Conservation (phyloP, 495 filamentous ascomycete genomes). For the Penicillium paradoxum region DNA sequence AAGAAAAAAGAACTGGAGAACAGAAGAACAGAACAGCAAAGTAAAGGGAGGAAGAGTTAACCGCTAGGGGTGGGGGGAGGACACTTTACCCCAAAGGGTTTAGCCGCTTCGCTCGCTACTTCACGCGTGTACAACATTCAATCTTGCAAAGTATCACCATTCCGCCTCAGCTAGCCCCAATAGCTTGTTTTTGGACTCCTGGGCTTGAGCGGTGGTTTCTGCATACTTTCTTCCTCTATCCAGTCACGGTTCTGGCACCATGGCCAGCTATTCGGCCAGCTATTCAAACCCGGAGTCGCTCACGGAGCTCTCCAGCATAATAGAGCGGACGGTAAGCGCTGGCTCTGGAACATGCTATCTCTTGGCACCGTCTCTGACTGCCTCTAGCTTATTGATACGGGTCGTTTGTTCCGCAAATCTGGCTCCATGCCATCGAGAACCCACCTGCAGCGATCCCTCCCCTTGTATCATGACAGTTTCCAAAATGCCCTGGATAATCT, state of each 20-base stretch:
- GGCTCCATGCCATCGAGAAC: constrained; percentile 33
- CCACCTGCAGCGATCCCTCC: constrained; percentile 40
- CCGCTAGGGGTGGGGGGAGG: constrained; percentile 36
- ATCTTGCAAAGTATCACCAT: background rate
- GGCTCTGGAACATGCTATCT: background rate
- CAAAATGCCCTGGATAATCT: constrained; percentile 47
- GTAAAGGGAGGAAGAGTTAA: constrained; percentile 23
- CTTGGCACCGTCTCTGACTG: constrained; percentile 17
- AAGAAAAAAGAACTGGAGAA: constrained; percentile 14
- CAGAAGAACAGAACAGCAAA: constrained; percentile 6
- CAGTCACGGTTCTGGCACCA: constrained; percentile 3
- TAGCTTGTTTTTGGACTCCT: background rate
- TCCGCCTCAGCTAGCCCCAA: background rate
- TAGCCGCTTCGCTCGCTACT: constrained; percentile 22
- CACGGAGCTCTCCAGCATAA: constrained; percentile 35
- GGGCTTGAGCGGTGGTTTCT: background rate
- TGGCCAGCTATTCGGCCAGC: constrained; percentile 24
- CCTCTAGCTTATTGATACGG: constrained; percentile 45
- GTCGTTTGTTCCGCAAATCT: constrained; percentile 40
- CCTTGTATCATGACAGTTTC: constrained; percentile 42
- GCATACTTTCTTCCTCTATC: background rate
- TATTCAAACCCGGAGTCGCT: constrained; percentile 40
- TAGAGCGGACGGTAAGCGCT: constrained; percentile 42
- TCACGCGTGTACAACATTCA: background rate
- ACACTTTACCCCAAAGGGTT: constrained; percentile 25